A percentile compares a stretch with the other conserved stretches of the same genome.
Conservation (phyloP, 2,329 filamentous ascomycete genomes). For the Penicillium sp. region DNA sequence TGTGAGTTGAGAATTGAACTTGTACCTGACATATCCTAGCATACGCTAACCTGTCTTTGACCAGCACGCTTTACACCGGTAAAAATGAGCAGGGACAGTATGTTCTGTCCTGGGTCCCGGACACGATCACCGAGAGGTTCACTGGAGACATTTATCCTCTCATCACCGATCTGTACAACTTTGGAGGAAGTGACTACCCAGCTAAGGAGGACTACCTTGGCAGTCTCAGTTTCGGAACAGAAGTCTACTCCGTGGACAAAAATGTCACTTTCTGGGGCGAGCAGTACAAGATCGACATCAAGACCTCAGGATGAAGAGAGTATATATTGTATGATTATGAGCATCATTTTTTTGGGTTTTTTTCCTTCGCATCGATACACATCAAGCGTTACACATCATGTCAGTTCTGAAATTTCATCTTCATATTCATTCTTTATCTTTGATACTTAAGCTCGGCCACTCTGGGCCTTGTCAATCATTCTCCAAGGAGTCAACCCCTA, state of each 20-base stretch:
- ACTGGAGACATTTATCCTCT: conserved; percentile 49
- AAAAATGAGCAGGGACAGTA: conserved; percentile 43
- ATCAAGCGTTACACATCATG: conserved; percentile 3
- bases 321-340: conserved; percentile 5
- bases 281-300: conserved; percentile 31
- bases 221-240: conserved; percentile 53
- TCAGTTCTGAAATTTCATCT: not conserved
- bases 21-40: not conserved
- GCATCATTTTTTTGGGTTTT: not conserved
- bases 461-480: too few relatives aligned
- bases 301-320: conserved; percentile 3
- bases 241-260: conserved; percentile 45
- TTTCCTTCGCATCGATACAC: not conserved
- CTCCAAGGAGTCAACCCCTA: not conserved
- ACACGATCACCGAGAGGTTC: conserved; percentile 40
- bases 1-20: conserved; percentile 16
- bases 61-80: conserved; percentile 18
- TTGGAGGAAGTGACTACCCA: conserved; percentile 39
- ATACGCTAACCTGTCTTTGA: conserved; percentile 3
- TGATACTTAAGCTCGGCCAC: not conserved
- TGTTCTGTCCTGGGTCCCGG: conserved; percentile 53
- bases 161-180: conserved; percentile 40
- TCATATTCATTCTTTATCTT: not conserved
- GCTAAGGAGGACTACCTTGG: conserved; percentile 48
- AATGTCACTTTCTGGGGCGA: conserved; percentile 52